Conservation (phyloP, 2,329 filamentous ascomycete species). For the Calcarisporium arbuscula region DNA sequence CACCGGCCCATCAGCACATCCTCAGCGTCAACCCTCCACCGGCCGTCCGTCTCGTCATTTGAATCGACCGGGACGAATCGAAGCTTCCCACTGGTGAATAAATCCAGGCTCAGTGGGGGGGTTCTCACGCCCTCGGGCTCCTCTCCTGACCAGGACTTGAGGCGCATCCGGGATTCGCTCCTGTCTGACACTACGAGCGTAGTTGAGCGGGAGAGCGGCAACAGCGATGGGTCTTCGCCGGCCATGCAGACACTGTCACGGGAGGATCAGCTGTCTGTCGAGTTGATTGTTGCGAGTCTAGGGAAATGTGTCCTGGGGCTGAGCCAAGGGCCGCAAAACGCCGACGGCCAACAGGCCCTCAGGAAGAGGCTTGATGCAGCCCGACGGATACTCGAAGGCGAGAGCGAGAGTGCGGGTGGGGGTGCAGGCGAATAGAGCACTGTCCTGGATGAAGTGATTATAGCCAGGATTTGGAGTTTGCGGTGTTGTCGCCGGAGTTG, state of each 20-base stretch:
- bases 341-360: constrained; percentile 58
- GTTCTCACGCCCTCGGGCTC: constrained; percentile 41
- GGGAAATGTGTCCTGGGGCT: constrained; percentile 55
- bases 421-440: background rate
- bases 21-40: constrained; percentile 35
- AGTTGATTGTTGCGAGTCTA: constrained; percentile 52
- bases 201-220: constrained; percentile 26
- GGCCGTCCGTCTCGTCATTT: constrained; percentile 51
- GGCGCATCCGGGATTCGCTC: constrained; percentile 41
- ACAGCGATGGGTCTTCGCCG: constrained; percentile 22
- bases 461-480: too few species aligned
- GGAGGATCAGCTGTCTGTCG: constrained; percentile 55
- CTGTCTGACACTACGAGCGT: constrained; percentile 41
- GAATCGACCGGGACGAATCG: constrained; percentile 53
- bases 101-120: constrained; percentile 37
- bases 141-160: constrained; percentile 44
- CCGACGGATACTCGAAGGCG: constrained; percentile 65
- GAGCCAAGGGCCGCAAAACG: constrained; percentile 47
- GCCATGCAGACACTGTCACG: constrained; percentile 41
- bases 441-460: background rate
- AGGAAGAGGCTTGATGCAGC: constrained; percentile 70
- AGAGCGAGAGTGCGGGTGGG: constrained; percentile 34
- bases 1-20: constrained; percentile 37
- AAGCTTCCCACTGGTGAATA: constrained; percentile 57
- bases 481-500: too few species aligned